Conservation (phyloP, 2,329 filamentous ascomycete genomes). For the Arthrobotrys sinensis region DNA sequence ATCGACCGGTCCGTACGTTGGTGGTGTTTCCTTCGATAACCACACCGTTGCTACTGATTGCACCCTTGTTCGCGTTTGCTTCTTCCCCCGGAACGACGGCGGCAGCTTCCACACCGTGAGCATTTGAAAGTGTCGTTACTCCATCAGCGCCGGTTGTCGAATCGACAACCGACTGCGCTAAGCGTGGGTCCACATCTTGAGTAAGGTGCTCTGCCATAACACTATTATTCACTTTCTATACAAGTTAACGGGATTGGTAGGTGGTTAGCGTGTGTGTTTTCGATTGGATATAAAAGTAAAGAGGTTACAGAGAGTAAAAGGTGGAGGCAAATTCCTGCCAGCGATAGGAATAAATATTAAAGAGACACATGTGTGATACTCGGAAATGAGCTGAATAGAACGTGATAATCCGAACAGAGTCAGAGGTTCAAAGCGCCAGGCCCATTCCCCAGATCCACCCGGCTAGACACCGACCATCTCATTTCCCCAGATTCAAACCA, state of each 20-base stretch:
- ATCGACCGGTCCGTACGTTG: slow-evolving; percentile 39
- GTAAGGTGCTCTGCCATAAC: slow-evolving; percentile 76
- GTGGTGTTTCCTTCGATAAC: slow-evolving; percentile 40
- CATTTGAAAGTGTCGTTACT: slow-evolving; percentile 68
- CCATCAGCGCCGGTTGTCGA: slow-evolving; percentile 73
- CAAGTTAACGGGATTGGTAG: slow-evolving; percentile 19
- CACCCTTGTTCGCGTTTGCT: slow-evolving; percentile 42
- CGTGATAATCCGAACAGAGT: slow-evolving; percentile 27
- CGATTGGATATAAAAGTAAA: neutral
- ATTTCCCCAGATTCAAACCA: slow-evolving; percentile 22
- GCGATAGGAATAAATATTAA: neutral
- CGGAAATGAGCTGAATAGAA: slow-evolving; percentile 34
- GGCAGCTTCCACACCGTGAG: slow-evolving; percentile 67
- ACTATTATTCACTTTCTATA: slow-evolving; percentile 68
- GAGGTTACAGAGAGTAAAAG: neutral
- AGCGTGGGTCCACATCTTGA: slow-evolving; percentile 75
- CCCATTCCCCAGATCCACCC: slow-evolving; percentile 25
- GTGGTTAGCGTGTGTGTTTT: slow-evolving; percentile 3
- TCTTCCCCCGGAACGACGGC: slow-evolving; percentile 64
- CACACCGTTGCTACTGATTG: slow-evolving; percentile 43
- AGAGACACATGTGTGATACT: neutral
- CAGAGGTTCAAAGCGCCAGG: slow-evolving; percentile 28
- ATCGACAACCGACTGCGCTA: slow-evolving; percentile 72
- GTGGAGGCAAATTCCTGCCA: neutral
- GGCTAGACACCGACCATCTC: slow-evolving; percentile 8